phyloP scores from a whole-genome alignment of 441 rosid species.

The Eutrema salsugineum region DNA sequence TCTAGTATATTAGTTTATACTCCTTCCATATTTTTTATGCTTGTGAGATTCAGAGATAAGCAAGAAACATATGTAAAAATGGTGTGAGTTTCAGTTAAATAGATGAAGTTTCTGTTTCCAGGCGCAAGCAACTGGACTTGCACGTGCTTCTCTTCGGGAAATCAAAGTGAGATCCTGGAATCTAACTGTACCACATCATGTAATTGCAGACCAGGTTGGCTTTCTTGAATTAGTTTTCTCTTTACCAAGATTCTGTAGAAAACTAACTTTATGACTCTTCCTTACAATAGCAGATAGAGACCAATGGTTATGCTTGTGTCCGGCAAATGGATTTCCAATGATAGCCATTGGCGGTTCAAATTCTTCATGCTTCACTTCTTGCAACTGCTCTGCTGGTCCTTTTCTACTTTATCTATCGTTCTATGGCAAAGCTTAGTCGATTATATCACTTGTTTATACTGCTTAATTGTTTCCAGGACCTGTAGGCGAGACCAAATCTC shows the following conservation, averaged over 20 bases:
- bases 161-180: slow-evolving; percentile 42
- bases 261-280: background rate
- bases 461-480: slow-evolving; percentile 43
- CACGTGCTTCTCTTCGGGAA: slow-evolving; percentile 50
- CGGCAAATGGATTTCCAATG: slow-evolving; percentile 67
- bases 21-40: background rate
- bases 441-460: slow-evolving; percentile 1
- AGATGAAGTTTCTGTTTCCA: slow-evolving; percentile 45
- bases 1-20: slow-evolving; percentile 32
- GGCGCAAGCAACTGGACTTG: slow-evolving; percentile 71
- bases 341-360: slow-evolving; percentile 42
- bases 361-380: slow-evolving; percentile 65
- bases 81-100: background rate
- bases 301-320: slow-evolving; percentile 74
- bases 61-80: background rate
- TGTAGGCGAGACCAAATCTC: slow-evolving; percentile 28
- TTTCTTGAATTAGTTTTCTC: background rate
- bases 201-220: slow-evolving; percentile 73
- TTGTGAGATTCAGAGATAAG: background rate
- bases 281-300: slow-evolving; percentile 34
- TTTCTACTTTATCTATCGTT: background rate
- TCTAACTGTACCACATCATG: slow-evolving; percentile 82
- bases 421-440: background rate
- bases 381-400: slow-evolving; percentile 90
- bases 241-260: background rate